These are phyloP conservation scores for Backusella parvicylindrica DNA, from an alignment of 192 early-diverging fungal genomes.

Conservation along the genomic window DNA sequence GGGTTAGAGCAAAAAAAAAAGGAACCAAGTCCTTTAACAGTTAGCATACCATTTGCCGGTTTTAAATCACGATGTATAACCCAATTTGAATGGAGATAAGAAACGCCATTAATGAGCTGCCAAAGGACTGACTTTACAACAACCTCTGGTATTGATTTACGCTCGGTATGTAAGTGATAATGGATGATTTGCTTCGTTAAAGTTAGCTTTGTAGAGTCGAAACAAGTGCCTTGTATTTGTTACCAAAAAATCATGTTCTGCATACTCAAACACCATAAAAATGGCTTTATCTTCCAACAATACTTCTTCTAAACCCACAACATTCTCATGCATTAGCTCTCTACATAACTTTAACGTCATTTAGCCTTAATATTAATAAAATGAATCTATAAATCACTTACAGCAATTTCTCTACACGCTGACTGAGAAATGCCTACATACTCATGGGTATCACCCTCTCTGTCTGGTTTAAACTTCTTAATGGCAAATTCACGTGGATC, in stretches of 20 bases:
- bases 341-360: constrained; percentile 63
- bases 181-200: constrained; percentile 79
- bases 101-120: constrained; percentile 88
- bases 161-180: constrained; percentile 75
- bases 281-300: constrained; percentile 90
- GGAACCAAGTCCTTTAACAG: too few species aligned
- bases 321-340: constrained; percentile 87
- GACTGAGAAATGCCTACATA: constrained; percentile 89
- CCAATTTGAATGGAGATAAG: constrained; percentile 83
- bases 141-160: constrained; percentile 78
- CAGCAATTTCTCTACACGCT: constrained; percentile 89
- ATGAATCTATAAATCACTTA: too few species aligned
- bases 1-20: too few species aligned
- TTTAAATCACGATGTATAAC: constrained; percentile 93
- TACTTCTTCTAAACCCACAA: constrained; percentile 85
- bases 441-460: constrained; percentile 76
- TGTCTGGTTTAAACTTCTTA: constrained; percentile 97
- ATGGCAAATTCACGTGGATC: constrained; percentile 77
- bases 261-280: constrained; percentile 96
- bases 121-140: constrained; percentile 85
- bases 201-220: too few species aligned
- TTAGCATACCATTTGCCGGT: constrained; percentile 80
- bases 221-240: too few species aligned
- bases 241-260: constrained; percentile 90
- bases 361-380: not conserved